Conservation (phyloP, 805 yeast genomes). For the Wickerhamomyces chaumierensis region DNA sequence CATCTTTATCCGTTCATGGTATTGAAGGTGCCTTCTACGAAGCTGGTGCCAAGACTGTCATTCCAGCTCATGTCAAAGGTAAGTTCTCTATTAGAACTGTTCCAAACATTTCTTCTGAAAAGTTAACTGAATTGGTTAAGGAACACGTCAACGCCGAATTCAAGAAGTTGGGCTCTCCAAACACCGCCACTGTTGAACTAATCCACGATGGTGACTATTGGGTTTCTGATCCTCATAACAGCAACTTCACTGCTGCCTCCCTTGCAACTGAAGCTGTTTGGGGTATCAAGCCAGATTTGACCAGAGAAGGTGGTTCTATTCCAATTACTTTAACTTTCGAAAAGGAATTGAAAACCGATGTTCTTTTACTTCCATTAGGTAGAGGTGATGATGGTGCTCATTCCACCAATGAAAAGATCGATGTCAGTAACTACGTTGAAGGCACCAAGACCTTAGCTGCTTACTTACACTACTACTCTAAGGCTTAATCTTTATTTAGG, state of each 20-base stretch:
- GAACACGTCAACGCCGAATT: conserved; percentile 60
- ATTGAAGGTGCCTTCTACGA: conserved; percentile 95
- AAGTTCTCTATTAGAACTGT: conserved; percentile 96
- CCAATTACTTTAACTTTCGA: conserved; percentile 95
- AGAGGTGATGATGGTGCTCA: conserved; percentile 99
- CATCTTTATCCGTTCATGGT: conserved; percentile 93
- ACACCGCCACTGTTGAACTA: conserved; percentile 58
- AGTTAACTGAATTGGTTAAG: conserved; percentile 68
- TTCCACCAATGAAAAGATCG: conserved; percentile 90
- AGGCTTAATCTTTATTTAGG: conserved; percentile 1
- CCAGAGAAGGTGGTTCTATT: conserved; percentile 98
- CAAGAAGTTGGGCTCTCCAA: conserved; percentile 62
- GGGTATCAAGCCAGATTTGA: conserved; percentile 91
- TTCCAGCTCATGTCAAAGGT: conserved; percentile 89
- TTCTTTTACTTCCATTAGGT: conserved; percentile 90
- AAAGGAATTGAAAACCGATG: conserved; percentile 73
- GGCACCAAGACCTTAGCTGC: conserved; percentile 93
- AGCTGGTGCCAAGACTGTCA: conserved; percentile 95
- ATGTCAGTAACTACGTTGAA: conserved; percentile 78
- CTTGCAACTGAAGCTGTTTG: conserved; percentile 92
- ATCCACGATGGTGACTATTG: conserved; percentile 95
- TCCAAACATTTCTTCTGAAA: conserved; percentile 77
- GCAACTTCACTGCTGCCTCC: conserved; percentile 85
- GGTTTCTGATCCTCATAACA: conserved; percentile 90
- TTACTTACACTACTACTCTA: conserved; percentile 76